Evolutionary conservation across 176 grass and related monocot genomes (phyloP), one percentile per base, ranked within the genome.

Genomic region (Paspalum notatum): DNA sequence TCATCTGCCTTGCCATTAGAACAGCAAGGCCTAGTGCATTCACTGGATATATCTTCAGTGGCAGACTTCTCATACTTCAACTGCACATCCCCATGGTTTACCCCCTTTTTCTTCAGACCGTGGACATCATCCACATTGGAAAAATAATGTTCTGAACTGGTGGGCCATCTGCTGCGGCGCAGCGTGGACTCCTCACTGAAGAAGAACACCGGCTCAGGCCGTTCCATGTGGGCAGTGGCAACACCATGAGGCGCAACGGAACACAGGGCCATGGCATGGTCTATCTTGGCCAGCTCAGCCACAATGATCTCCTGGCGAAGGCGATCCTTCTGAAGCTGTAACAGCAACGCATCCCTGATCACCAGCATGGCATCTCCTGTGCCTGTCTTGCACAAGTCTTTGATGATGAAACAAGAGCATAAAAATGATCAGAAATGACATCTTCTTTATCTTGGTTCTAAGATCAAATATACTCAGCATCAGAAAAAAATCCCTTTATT

Each of bases 261-360:
- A 22, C 18, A 20, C 38, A 82, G 54, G 39, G 78, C 63, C 71
- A 82, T 61, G 74, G 67, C 50, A 18, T 50, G 9, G 27, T 88
- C 75, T 42, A 84, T 79, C 80, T 60, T 84, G 80, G 16, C 59
- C 2, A 84, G 75, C 75, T 88, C 80, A 1, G 41, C 11, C 5
- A 73, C 3, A 42, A 88, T 73, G 67, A 88, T 59, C 67, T 88
- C 67, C 66, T 79, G 67, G 14, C 58, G 80, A 25, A 88, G 66
- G 15, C 75, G 80, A 11, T 65, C 74, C 59, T 67, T 78, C 15
- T 83, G 74, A 16, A 88, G 74, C 74, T 88, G 67, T 51, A 21
- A 83, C 43, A 83, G 43, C 60, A 88, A 45, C 2, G 68, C 80
- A 6, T 88, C 80, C 68, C 86, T 72, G 60, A 51, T 59, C 50